Conservation (phyloP, 768 basidiomycete genomes). For the Pleurotus eryngii region DNA sequence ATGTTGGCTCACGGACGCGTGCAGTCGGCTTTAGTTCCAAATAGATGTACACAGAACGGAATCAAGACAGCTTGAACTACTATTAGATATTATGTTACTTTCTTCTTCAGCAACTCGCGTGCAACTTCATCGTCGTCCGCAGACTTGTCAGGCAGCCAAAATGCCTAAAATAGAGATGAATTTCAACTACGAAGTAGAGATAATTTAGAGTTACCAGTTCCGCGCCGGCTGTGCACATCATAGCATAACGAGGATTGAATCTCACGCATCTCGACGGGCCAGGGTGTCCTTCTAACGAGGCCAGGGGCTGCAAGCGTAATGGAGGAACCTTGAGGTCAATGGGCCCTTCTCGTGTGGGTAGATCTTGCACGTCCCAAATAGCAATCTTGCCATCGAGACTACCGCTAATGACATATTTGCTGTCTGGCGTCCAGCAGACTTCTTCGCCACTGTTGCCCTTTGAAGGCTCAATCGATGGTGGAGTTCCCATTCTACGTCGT, state of each 20-base stretch:
- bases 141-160: slow-evolving; percentile 18
- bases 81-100: slow-evolving; percentile 14
- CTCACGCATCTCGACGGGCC: slow-evolving; percentile 82
- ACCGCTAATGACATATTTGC: slow-evolving; percentile 85
- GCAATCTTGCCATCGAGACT: slow-evolving; percentile 81
- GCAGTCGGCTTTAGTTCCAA: background rate
- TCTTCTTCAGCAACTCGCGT: slow-evolving; percentile 64
- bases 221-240: slow-evolving; percentile 82
- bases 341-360: slow-evolving; percentile 49
- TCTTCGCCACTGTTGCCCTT: slow-evolving; percentile 92
- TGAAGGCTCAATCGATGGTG: slow-evolving; percentile 59
- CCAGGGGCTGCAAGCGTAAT: slow-evolving; percentile 36
- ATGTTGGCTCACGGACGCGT: background rate
- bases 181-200: background rate
- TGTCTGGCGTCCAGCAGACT: slow-evolving; percentile 92
- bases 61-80: background rate
- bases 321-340: slow-evolving; percentile 56
- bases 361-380: slow-evolving; percentile 80
- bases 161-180: slow-evolving; percentile 16
- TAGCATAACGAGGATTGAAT: slow-evolving; percentile 86
- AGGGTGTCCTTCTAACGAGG: slow-evolving; percentile 71
- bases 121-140: slow-evolving; percentile 67
- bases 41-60: background rate
- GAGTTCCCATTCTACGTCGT: slow-evolving; percentile 49
- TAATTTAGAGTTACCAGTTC: slow-evolving; percentile 60